Base-by-base conservation (phyloP, 83 land plant species). In the Picea abies region DNA sequence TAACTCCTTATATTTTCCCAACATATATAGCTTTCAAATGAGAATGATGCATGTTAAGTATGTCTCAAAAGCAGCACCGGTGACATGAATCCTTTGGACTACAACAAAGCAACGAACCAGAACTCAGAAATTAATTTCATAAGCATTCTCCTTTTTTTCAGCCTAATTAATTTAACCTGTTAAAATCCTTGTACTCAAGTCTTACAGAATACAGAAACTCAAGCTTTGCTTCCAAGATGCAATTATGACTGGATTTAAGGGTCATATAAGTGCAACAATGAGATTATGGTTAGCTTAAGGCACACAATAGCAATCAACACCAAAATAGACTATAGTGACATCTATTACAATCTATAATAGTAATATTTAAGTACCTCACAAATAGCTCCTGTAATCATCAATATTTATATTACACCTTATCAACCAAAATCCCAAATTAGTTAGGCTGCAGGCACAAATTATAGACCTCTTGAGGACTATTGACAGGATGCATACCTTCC, bases 401-500 rank as follows among this genome's bases (percentile, higher is more conserved):
- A 75, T 12, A 75, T n/a, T 22, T 22, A 44, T 7, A 68, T 7
- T 72, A 41, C 12, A n/a, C 78, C 23, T 47, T 75, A 47, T 22
- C 60, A 75, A 75, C 22, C 1, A 75, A 11, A 19, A 47, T 20
- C 14, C n/a, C 9, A 47, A 47, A 71, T 20, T n/a, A 71, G 10
- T 17, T 19, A 47, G 78, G 58, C 29, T 29, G 29, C 29, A 29
- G 29, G 1, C 5, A 10, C 15, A 44, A 75, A 22, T 9, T 75
- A n/a, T 47, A 56, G 14, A 23, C 41, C 26, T 75, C 14, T 75
- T n/a, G 23, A 73, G 58, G 47, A n/a, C 60, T 39, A 15, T 67
- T 44, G 44, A 80, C 78, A n/a, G 77, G 85, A 68, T 60, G 19
- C 68, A 17, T n/a, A 87, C 91, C 85, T 82, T 82, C 84, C 84